Evolutionary conservation across 257 asterid genomes (phyloP).

Genomic region (Rubia yunnanensis): DNA sequence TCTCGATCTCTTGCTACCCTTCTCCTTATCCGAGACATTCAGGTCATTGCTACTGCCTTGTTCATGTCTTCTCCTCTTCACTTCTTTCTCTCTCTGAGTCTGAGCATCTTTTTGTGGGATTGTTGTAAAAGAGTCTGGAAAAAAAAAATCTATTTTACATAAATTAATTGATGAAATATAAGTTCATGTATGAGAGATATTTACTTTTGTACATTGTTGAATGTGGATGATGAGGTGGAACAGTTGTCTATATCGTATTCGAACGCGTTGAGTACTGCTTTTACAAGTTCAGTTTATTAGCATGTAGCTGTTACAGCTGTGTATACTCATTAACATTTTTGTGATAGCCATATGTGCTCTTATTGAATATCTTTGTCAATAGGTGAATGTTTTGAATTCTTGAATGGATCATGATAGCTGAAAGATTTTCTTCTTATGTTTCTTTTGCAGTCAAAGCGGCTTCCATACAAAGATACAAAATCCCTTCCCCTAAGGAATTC

Average conservation of each 20-base stretch:
- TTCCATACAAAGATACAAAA: slow-evolving; percentile 58
- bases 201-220: background rate
- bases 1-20: slow-evolving; percentile 96
- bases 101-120: background rate
- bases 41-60: slow-evolving; percentile 35
- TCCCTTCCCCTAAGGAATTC: slow-evolving; percentile 55
- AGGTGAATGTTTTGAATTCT: background rate
- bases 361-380: background rate
- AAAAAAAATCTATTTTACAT: background rate
- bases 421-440: background rate
- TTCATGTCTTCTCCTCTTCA: background rate
- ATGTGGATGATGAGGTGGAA: background rate
- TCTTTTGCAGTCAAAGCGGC: slow-evolving; percentile 81
- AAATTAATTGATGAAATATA: background rate
- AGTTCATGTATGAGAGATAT: background rate
- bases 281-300: background rate
- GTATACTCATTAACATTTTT: background rate
- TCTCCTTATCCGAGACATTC: slow-evolving; percentile 94
- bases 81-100: background rate
- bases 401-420: slow-evolving; percentile 17
- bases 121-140: background rate
- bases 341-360: background rate
- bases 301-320: background rate
- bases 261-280: background rate
- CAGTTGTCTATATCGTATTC: background rate